Base-by-base conservation (phyloP, 441 rosid genomes). In the Pelargonium citronellum region DNA sequence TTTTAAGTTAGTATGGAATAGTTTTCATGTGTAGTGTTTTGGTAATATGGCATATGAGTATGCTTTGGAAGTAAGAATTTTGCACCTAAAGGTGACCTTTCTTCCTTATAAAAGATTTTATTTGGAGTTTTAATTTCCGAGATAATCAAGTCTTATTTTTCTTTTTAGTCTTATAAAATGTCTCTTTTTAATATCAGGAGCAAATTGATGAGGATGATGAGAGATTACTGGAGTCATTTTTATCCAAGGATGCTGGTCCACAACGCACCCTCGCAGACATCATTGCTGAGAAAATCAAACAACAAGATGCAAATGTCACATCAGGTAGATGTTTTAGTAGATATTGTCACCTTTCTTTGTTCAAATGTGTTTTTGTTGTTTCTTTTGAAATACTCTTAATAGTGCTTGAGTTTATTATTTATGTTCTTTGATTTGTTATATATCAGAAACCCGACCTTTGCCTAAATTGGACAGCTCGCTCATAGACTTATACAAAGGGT, bases 201-300 rank as follows among this genome's bases (percentile, higher is more conserved):
- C 89, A 86, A 65, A 84, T 91, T 60, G 81, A 86, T 72, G 95
- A 90, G 77, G 86, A 84, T 4, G 96, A 94, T 51, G 97, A 90
- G 87, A 86, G 81, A 80, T 71, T 91, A 74, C 82, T 91, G 57
- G 97, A 90, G 76, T 83, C 95, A 39, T 91, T 94, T 76, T 75
- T 90, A 12, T 85, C 84, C 0, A 90, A 87, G 83, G 83, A 86
- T 57, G 86, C 89, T 3, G 84, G 83, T 75, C 87, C 86, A 4
- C 90, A 86, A 5, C 85, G 77, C 30, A 91, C 94, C 4, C 97
- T 94, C 19, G 87, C 97, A 0, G 97, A 91, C 46, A 71, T 91
- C 67, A 94, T 94, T 41, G 82, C 86, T 49, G 81, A 81, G 62
- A 90, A 85, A 74, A 83, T 91, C 47, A 90, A 86, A 84, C 83